Base-by-base conservation (phyloP, 2,329 filamentous ascomycete genomes). In the Aspergillus sp. region DNA sequence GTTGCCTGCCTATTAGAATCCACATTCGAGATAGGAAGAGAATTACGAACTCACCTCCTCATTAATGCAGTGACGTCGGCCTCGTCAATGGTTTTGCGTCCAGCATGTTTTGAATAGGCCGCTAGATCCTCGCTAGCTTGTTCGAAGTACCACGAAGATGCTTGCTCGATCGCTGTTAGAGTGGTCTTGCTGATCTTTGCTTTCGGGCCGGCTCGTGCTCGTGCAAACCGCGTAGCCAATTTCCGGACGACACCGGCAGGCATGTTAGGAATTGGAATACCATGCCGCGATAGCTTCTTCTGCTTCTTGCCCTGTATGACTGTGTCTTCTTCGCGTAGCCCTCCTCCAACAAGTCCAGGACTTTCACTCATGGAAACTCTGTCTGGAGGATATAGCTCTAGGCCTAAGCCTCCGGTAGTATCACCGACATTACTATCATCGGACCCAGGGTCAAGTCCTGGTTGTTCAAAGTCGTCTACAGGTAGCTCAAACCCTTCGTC, bases 61-160 rank as follows among this genome's bases (percentile, higher is more conserved):
- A 96, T 91, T 64, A 96, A 77, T 58, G 90, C 86, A 55, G 91
- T 79, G 67, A 96, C 86, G 72, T 96, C 92, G 65, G 84, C 89
- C 72, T 95, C 90, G 66, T 96, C 90, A 64, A 97, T 91, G 3
- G 87, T 91, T 74, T 89, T 95, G 33, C 92, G 85, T 33, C 89
- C 88, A 5, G 89, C 91, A 73, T 97, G 92, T 60, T 86, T 82
- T 17, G 92, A 89, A 72, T 93, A 96, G 2, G 87, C 88, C 12
- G 85, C 84, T 54, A 96, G 76, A 69, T 96, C 91, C 59, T 92
- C 89, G 48, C 89, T 86, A 2, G 90, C 79, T 73, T 96, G 92
- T 75, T 96, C 91, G 71, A 96, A 96, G 73, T 92, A 96, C 89
- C 91, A 95, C 61, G 96, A 90, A 3, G 90, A 90, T 1, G 91